Conservation (phyloP, 257 asterid genomes). For the Petrea volubilis region DNA sequence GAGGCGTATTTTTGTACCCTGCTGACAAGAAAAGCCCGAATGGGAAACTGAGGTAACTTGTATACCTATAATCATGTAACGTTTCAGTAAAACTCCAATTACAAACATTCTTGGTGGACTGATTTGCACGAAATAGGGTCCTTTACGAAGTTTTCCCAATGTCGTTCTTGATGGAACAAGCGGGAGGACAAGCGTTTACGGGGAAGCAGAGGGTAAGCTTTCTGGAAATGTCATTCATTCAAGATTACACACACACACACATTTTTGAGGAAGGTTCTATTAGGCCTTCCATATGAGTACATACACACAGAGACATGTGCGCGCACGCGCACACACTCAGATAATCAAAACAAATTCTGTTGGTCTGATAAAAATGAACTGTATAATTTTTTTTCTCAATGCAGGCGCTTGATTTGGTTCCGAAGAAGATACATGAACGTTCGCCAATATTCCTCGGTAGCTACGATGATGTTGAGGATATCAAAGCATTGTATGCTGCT, state of each 20-base stretch:
- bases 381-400: not conserved
- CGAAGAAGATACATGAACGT: constrained; percentile 80
- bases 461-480: constrained; percentile 90
- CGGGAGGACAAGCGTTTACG: constrained; percentile 95
- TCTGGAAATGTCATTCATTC: not conserved
- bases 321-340: no score
- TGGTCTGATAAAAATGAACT: not conserved
- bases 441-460: constrained; percentile 95
- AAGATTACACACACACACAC: no score
- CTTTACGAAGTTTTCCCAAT: constrained; percentile 95
- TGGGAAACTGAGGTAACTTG: constrained; percentile 77
- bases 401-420: constrained; percentile 91
- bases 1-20: constrained; percentile 96
- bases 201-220: constrained; percentile 79
- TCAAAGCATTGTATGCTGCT: constrained; percentile 79
- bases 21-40: constrained; percentile 96
- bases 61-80: not conserved
- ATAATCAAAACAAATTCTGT: no score
- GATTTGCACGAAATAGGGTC: constrained; percentile 54
- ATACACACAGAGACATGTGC: no score
- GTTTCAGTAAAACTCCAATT: not conserved
- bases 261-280: no score
- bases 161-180: constrained; percentile 98
- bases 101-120: not conserved
- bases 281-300: no score